Conservation (phyloP, 2,329 filamentous ascomycete genomes). For the Ceratocystis albifundus region DNA sequence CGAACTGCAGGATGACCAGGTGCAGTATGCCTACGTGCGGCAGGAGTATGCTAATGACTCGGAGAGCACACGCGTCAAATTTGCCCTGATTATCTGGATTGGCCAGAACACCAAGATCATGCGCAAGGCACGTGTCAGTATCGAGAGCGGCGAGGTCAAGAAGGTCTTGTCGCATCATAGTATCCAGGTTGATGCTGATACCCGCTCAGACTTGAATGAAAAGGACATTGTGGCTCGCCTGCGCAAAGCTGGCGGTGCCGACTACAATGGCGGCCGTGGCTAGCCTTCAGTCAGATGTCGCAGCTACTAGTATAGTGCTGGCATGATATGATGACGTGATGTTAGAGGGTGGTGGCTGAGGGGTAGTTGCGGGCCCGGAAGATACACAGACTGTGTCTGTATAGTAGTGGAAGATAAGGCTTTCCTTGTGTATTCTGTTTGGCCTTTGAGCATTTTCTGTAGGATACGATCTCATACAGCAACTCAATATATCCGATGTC, state of each 20-base stretch:
- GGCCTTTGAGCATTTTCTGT: constrained; percentile 9
- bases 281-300: constrained; percentile 25
- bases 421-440: constrained; percentile 12
- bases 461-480: constrained; percentile 10
- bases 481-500: constrained; percentile 14
- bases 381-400: constrained; percentile 5
- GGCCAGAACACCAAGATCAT: constrained; percentile 54
- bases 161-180: constrained; percentile 52
- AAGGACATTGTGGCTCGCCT: constrained; percentile 49
- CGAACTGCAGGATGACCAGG: constrained; percentile 46
- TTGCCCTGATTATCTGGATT: constrained; percentile 57
- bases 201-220: constrained; percentile 50
- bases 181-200: constrained; percentile 51
- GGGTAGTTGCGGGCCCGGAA: background rate
- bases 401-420: background rate
- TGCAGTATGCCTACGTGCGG: constrained; percentile 55
- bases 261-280: constrained; percentile 57
- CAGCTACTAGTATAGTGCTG: background rate
- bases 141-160: constrained; percentile 57
- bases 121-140: constrained; percentile 57
- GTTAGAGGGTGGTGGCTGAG: background rate
- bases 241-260: constrained; percentile 56
- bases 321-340: background rate
- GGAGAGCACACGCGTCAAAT: constrained; percentile 58
- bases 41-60: constrained; percentile 61